Percentiles rank a stretch among this genome's conserved stretches.
These are phyloP conservation scores for Linnemannia exigua DNA, from an alignment of 192 early-diverging fungal genomes.

Conservation along the genomic window DNA sequence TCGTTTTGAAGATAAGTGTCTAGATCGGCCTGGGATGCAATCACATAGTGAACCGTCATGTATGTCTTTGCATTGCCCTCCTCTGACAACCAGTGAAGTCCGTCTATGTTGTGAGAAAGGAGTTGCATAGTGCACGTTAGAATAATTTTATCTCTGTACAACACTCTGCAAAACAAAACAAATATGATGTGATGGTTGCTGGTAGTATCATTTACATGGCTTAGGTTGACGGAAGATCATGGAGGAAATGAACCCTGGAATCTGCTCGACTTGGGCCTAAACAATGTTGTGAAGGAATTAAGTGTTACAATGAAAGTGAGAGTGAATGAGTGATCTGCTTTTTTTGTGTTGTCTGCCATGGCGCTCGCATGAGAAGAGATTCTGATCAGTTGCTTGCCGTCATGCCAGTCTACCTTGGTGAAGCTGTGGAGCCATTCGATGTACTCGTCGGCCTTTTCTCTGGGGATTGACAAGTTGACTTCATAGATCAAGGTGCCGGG, in stretches of 20 bases:
- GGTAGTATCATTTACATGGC: too few species aligned
- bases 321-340: neutral
- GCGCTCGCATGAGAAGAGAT: neutral
- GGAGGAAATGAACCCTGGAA: conserved; percentile 39
- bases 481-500: conserved; percentile 53
- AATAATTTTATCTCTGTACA: neutral
- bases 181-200: too few species aligned
- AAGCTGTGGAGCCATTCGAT: conserved; percentile 60
- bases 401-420: conserved; percentile 23
- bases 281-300: neutral
- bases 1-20: conserved; percentile 29
- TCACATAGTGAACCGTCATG: conserved; percentile 42
- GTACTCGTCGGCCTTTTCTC: conserved; percentile 59
- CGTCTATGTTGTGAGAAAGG: conserved; percentile 10
- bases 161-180: neutral
- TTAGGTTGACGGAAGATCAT: conserved; percentile 45
- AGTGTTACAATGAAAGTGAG: neutral
- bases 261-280: conserved; percentile 23
- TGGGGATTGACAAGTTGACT: conserved; percentile 69
- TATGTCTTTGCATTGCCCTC: conserved; percentile 43
- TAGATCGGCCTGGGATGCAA: conserved; percentile 31
- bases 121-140: neutral
- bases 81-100: conserved; percentile 47
- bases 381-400: neutral
- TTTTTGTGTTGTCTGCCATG: neutral